Evolutionary conservation across 257 asterid species (phyloP).

Genomic region (Ilex aquifolium): DNA sequence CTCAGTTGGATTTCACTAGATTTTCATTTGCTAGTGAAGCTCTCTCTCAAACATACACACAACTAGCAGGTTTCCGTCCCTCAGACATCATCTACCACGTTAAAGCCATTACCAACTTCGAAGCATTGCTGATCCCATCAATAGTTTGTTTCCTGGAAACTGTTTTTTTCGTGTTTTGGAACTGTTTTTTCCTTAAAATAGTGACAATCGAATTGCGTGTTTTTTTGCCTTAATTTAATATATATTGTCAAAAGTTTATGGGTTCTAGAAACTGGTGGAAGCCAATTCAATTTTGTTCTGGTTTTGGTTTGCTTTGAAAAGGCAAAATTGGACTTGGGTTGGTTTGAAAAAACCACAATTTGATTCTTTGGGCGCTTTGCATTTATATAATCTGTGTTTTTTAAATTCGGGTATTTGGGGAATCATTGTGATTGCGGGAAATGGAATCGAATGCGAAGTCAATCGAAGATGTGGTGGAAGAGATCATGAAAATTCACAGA

Average conservation of each 20-base stretch:
- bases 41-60: too few species aligned
- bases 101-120: too few species aligned
- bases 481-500: constrained; percentile 70
- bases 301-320: neutral
- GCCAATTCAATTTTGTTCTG: constrained; percentile 1
- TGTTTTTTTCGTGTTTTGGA: too few species aligned
- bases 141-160: too few species aligned
- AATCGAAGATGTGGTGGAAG: constrained; percentile 60
- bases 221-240: constrained; percentile 2
- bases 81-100: too few species aligned
- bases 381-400: neutral
- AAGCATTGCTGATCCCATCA: too few species aligned
- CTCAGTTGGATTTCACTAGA: too few species aligned
- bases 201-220: constrained; percentile 4
- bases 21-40: too few species aligned
- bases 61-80: too few species aligned
- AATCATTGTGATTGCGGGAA: neutral
- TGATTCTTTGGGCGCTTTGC: neutral
- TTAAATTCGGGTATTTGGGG: neutral
- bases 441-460: constrained; percentile 44
- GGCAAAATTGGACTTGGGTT: constrained; percentile 12
- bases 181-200: too few species aligned
- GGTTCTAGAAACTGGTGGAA: constrained; percentile 15
- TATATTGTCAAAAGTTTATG: constrained; percentile 6
- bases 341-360: neutral